Base-by-base conservation (phyloP, 1,139 yeast species). In the Candida neerlandica region DNA sequence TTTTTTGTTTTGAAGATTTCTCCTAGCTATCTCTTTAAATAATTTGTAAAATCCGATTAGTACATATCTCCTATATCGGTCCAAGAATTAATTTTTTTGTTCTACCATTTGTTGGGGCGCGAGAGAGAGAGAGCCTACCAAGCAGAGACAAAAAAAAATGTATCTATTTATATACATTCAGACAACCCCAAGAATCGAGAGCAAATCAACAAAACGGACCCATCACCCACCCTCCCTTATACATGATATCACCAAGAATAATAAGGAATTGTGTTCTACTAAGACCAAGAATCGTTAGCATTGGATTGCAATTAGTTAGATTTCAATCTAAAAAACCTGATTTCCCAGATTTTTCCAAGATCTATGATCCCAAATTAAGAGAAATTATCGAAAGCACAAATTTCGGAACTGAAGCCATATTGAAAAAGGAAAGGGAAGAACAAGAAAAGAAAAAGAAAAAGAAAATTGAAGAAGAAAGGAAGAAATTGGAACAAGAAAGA, bases 311-410 rank as follows among this genome's bases (percentile, higher is more conserved):
- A 27, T 23, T 14, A 15, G 30, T 47, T 10, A 45, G 57, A 19
- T 43, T 37, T 40, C 54, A 52, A 37, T 52, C 55, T 7, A 49
- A 47, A 15, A 52, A 52, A 30, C 49, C 49, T 2, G 48, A 50
- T 14, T 46, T 41, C 29, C 38, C 47, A 3, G 45, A 43, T 29
- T 35, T 50, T 12, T 44, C 54, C 11, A 43, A 46, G 32, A 46
- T 51, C 18, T 43, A 45, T 34, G 59, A 56, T 35, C 48, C 53
- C 19, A 56, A 55, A 39, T 45, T 56, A 40, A 44, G 55, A 27
- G 55, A 58, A 41, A 61, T 63, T 11, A 60, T 63, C 19, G 62
- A 58, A 44, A 57, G 65, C 12, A 59, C 70, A 1, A 65, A 63
- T 49, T 54, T 64, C 41, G 65, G 63, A 11, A 48, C 57, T 16